A percentile compares a stretch with the other conserved stretches of the same genome.
phyloP scores from a whole-genome alignment of 768 basidiomycete species.

The Mycena polygramma region DNA sequence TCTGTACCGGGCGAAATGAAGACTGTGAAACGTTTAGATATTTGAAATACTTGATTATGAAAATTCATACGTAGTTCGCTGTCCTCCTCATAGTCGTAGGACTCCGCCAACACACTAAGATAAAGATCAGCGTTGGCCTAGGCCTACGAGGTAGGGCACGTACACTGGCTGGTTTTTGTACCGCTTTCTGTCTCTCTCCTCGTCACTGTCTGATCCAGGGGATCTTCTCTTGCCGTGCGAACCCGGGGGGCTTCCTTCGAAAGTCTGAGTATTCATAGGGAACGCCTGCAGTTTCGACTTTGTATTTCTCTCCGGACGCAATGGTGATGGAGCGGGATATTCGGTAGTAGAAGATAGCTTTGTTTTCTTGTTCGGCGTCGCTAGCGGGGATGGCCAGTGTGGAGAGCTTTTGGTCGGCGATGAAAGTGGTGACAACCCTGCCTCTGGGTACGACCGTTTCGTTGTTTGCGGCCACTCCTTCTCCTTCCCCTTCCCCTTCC shows the following conservation, averaged over 20 bases:
- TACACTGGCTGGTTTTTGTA: conserved; percentile 26
- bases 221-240: conserved; percentile 31
- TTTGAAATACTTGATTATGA: not conserved
- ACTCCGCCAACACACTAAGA: conserved; percentile 17
- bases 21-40: conserved; percentile 51
- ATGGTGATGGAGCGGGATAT: conserved; percentile 27
- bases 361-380: conserved; percentile 6
- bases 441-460: not conserved
- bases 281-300: conserved; percentile 22
- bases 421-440: conserved; percentile 19
- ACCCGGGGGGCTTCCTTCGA: conserved; percentile 3
- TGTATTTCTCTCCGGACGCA: conserved; percentile 1
- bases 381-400: conserved; percentile 21
- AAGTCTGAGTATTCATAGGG: conserved; percentile 26
- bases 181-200: conserved; percentile 33
- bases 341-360: not conserved
- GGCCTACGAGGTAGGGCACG: not conserved
- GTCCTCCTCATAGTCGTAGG: conserved; percentile 25
- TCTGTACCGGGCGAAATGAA: conserved; percentile 66
- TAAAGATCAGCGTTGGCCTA: not conserved
- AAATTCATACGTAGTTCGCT: conserved; percentile 28
- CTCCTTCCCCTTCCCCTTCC: conserved; percentile 17
- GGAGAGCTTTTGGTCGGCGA: conserved; percentile 8
- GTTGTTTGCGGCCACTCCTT: not conserved
- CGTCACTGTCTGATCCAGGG: conserved; percentile 27